phyloP scores from a whole-genome alignment of 495 filamentous ascomycete species.

The Arthonia radiata region DNA sequence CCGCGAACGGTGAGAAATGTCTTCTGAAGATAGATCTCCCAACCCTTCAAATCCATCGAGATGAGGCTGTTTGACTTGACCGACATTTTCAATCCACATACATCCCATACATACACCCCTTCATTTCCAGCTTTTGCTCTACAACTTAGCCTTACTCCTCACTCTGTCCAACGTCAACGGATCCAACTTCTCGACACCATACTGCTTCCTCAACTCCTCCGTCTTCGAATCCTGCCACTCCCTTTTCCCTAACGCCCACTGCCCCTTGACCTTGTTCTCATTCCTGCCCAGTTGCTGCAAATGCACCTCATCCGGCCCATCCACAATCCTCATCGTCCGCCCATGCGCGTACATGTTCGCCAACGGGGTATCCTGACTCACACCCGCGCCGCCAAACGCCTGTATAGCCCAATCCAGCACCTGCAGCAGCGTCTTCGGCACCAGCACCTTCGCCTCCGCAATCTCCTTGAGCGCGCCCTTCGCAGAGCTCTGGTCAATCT shows the following conservation, averaged over 20 bases:
- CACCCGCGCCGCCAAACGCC: slow-evolving; percentile 60
- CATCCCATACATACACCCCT: too few species aligned
- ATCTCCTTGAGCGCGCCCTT: slow-evolving; percentile 67
- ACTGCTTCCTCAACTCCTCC: slow-evolving; percentile 36
- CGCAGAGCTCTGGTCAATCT: slow-evolving; percentile 61
- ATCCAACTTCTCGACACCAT: slow-evolving; percentile 23
- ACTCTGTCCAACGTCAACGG: slow-evolving; percentile 11
- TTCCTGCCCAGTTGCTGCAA: slow-evolving; percentile 70
- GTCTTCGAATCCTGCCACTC: slow-evolving; percentile 37
- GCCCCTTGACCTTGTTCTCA: slow-evolving; percentile 50
- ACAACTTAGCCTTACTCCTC: slow-evolving; percentile 5
- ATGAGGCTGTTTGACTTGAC: too few species aligned
- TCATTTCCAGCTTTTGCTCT: too few species aligned
- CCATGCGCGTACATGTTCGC: slow-evolving; percentile 69
- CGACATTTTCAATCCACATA: too few species aligned
- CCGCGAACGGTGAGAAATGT: too few species aligned
- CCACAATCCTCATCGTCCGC: slow-evolving; percentile 60
- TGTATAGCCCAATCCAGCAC: slow-evolving; percentile 80
- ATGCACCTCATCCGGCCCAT: slow-evolving; percentile 88
- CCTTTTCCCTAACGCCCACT: slow-evolving; percentile 36
- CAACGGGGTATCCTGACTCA: slow-evolving; percentile 62
- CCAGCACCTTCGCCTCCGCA: slow-evolving; percentile 66
- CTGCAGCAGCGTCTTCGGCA: slow-evolving; percentile 46
- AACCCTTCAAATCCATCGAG: too few species aligned
- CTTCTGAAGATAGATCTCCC: too few species aligned